A percentile compares a stretch with the other conserved stretches of the same genome.
phyloP scores from a whole-genome alignment of 2,329 filamentous ascomycete species.

The Aspergillus intermedius region DNA sequence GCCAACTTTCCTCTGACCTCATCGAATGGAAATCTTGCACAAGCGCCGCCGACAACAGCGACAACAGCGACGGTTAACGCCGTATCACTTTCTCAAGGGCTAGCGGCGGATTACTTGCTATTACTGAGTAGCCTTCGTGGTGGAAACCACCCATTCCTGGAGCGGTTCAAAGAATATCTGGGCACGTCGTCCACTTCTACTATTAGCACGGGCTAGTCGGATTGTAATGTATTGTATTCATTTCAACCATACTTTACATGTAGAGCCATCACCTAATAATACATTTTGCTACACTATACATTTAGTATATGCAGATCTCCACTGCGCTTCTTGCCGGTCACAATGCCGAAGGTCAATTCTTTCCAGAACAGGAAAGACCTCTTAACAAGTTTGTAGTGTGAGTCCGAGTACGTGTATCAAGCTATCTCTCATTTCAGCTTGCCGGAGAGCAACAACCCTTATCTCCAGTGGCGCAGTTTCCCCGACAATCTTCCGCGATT shows the following conservation, averaged over 20 bases:
- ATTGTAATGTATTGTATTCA: too few species aligned
- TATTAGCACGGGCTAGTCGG: slow-evolving; percentile 11
- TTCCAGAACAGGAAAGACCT: too few species aligned
- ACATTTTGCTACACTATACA: too few species aligned
- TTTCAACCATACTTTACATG: too few species aligned
- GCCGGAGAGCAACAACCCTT: too few species aligned
- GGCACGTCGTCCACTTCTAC: slow-evolving; percentile 16
- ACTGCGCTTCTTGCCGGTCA: too few species aligned
- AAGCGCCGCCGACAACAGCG: slow-evolving; percentile 4
- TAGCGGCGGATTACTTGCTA: slow-evolving; percentile 27
- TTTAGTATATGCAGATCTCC: too few species aligned
- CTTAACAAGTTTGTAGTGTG: too few species aligned
- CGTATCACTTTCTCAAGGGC: slow-evolving; percentile 9
- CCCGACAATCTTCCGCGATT: slow-evolving; percentile 15
- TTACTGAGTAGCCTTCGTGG: slow-evolving; percentile 28
- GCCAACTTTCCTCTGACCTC: slow-evolving; percentile 4
- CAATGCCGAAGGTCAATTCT: too few species aligned
- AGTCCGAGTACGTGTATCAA: too few species aligned
- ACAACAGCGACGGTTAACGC: slow-evolving; percentile 8
- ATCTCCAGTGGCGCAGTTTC: slow-evolving; percentile 7
- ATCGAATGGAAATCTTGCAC: slow-evolving; percentile 1
- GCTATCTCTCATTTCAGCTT: too few species aligned
- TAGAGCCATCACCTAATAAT: too few species aligned
- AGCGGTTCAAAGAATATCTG: slow-evolving; percentile 25
- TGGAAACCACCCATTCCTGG: slow-evolving; percentile 30